Evolutionary conservation across 257 asterid genomes (phyloP).

Genomic region (Forsythia viridissima): DNA sequence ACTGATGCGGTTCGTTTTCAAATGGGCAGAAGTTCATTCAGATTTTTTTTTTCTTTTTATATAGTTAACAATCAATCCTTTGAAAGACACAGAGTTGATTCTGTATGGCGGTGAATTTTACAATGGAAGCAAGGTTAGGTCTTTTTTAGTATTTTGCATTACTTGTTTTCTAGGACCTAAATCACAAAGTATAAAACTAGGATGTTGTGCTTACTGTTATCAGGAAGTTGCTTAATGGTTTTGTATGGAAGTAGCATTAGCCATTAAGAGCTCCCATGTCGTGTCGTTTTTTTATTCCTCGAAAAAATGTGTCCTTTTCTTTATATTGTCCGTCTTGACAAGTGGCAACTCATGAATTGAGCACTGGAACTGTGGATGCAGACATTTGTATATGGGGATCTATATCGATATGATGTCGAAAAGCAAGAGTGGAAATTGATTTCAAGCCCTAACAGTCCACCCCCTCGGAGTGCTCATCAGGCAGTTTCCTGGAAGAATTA

Average conservation of each 20-base stretch:
- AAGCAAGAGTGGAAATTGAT: conserved; percentile 92
- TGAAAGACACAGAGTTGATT: conserved; percentile 85
- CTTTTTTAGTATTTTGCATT: conserved; percentile 7
- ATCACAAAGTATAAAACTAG: background rate
- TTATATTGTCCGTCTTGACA: background rate
- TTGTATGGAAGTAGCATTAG: background rate
- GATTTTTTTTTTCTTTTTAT: conserved; percentile 1
- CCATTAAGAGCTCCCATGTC: background rate
- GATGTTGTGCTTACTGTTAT: background rate
- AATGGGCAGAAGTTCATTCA: conserved; percentile 12
- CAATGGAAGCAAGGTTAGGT: conserved; percentile 84
- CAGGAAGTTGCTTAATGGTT: background rate
- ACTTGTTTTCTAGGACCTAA: background rate
- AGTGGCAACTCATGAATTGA: conserved; percentile 19
- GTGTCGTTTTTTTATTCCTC: background rate
- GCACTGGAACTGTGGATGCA: conserved; percentile 36
- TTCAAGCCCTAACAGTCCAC: conserved; percentile 96
- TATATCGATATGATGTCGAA: conserved; percentile 84
- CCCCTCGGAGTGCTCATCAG: conserved; percentile 99
- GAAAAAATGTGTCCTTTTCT: background rate
- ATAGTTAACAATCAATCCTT: conserved; percentile 81
- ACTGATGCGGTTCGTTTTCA: conserved; percentile 4
- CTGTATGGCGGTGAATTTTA: conserved; percentile 97
- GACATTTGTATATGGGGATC: conserved; percentile 97
- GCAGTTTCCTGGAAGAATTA: conserved; percentile 95